A percentile compares a stretch with the other conserved stretches of the same genome.
Evolutionary conservation across 768 basidiomycete genomes (phyloP).

Genomic region (Boletus patriciae): DNA sequence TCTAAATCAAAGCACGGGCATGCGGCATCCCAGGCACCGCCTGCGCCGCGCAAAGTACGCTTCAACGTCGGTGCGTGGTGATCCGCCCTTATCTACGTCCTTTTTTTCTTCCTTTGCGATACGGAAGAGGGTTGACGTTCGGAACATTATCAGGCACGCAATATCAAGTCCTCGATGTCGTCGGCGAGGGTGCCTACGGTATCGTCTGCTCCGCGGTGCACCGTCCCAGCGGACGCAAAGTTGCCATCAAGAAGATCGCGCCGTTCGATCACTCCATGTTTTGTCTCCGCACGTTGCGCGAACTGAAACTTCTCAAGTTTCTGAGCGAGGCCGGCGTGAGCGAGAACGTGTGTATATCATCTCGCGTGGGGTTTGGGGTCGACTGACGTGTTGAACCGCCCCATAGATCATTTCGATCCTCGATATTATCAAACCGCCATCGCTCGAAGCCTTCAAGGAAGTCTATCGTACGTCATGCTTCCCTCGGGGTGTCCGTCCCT

Average conservation of each 20-base stretch:
- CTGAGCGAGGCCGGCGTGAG: slow-evolving; percentile 85
- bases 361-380: not conserved
- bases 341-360: slow-evolving; percentile 62
- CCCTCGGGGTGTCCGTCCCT: not conserved
- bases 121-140: not conserved
- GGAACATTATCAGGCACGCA: slow-evolving; percentile 53
- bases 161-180: slow-evolving; percentile 84
- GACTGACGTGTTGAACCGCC: slow-evolving; percentile 1
- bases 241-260: slow-evolving; percentile 95
- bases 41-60: slow-evolving; percentile 78
- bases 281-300: slow-evolving; percentile 85
- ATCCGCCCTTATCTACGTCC: not conserved
- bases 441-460: slow-evolving; percentile 82
- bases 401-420: slow-evolving; percentile 83
- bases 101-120: not conserved
- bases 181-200: slow-evolving; percentile 91
- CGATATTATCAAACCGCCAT: slow-evolving; percentile 82
- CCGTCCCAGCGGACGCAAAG: slow-evolving; percentile 81
- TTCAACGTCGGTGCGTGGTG: slow-evolving; percentile 73
- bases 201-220: slow-evolving; percentile 95
- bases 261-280: slow-evolving; percentile 97
- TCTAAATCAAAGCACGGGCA: slow-evolving; percentile 48
- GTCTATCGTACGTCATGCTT: slow-evolving; percentile 60
- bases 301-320: slow-evolving; percentile 81
- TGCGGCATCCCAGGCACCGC: slow-evolving; percentile 43